Evolutionary conservation across 2,329 filamentous ascomycete species (phyloP).

Genomic region (Colletotrichum coccodes): DNA sequence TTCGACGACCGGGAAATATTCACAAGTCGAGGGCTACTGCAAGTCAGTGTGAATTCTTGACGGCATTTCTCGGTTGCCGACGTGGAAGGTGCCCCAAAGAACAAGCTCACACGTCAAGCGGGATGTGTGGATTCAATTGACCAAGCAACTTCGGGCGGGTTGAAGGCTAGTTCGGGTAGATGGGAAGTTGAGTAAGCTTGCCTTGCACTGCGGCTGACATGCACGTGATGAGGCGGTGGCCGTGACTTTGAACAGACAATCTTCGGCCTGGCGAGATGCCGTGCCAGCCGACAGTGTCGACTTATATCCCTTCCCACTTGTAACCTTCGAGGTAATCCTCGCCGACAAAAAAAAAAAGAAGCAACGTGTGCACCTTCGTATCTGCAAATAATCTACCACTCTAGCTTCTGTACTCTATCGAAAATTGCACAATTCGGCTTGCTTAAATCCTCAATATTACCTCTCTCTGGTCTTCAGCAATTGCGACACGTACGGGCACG

Average conservation of each 20-base stretch:
- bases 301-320: background rate
- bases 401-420: background rate
- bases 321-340: background rate
- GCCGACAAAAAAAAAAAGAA: slow-evolving; percentile 9
- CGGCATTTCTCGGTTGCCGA: slow-evolving; percentile 11
- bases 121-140: slow-evolving; percentile 20
- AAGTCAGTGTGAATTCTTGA: slow-evolving; percentile 3
- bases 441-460: background rate
- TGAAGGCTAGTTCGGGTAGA: background rate
- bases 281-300: background rate
- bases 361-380: slow-evolving; percentile 3
- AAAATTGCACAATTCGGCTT: background rate
- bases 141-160: too few species aligned
- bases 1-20: background rate
- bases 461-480: background rate
- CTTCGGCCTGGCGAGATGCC: background rate
- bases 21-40: slow-evolving; percentile 1
- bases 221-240: background rate
- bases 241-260: background rate
- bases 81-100: slow-evolving; percentile 1
- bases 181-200: background rate
- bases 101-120: slow-evolving; percentile 27
- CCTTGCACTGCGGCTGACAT: background rate
- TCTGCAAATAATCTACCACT: slow-evolving; percentile 5
- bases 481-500: background rate